Evolutionary conservation across 768 basidiomycete genomes (phyloP).

Genomic region (Roridomyces roridus): DNA sequence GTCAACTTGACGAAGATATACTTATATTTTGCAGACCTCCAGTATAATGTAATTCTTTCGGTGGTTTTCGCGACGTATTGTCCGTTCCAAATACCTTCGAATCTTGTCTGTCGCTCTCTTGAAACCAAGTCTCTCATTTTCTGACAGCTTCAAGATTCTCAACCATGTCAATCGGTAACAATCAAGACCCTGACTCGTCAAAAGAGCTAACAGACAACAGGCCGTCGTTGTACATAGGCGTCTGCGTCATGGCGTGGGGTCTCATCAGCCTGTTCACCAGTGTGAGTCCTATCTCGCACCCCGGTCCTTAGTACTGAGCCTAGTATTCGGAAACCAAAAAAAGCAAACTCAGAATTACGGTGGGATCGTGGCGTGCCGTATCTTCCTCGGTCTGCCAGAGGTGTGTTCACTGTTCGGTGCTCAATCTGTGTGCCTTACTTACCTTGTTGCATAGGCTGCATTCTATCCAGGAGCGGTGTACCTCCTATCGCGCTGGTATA

Average conservation of each 20-base stretch:
- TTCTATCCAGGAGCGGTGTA: slow-evolving; percentile 50
- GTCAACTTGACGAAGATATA: background rate
- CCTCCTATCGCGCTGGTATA: slow-evolving; percentile 61
- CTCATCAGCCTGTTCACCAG: slow-evolving; percentile 66
- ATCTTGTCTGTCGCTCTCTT: no score
- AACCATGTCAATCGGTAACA: slow-evolving; percentile 62
- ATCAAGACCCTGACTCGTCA: background rate
- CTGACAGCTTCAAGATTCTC: slow-evolving; percentile 24
- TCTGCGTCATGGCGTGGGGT: slow-evolving; percentile 68
- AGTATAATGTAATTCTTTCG: slow-evolving; percentile 57
- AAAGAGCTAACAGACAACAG: slow-evolving; percentile 38
- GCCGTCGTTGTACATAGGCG: slow-evolving; percentile 65
- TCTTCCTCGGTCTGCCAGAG: slow-evolving; percentile 71
- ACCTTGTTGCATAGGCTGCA: no score
- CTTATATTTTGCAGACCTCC: slow-evolving; percentile 43
- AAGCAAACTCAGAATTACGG: slow-evolving; percentile 60
- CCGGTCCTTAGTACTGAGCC: background rate
- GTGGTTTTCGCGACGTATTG: slow-evolving; percentile 62
- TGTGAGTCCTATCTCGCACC: slow-evolving; percentile 34
- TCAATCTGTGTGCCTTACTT: no score
- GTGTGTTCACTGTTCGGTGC: no score
- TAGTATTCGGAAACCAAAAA: background rate
- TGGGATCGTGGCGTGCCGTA: slow-evolving; percentile 60
- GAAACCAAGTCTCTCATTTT: no score
- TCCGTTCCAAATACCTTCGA: slow-evolving; percentile 69